These are phyloP conservation scores for Strigomonas culicis DNA, from an alignment of 208 protist species.

Conservation along the genomic window DNA sequence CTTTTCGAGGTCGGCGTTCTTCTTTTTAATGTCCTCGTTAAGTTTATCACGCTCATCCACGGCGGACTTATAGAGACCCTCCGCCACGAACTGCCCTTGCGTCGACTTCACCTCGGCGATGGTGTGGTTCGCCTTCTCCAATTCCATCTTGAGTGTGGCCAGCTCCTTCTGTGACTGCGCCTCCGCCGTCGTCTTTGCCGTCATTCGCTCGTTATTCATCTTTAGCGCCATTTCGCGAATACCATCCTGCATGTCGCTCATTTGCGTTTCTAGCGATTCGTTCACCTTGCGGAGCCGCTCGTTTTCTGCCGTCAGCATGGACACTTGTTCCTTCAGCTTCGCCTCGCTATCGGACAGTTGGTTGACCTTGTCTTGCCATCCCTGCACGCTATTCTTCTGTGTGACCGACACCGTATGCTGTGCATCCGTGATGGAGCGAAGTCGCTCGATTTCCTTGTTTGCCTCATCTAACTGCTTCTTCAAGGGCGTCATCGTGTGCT, in stretches of 20 bases:
- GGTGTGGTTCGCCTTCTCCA: slow-evolving; percentile 37
- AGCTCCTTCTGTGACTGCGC: slow-evolving; percentile 47
- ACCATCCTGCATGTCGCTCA: slow-evolving; percentile 82
- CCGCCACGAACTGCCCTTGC: slow-evolving; percentile 53
- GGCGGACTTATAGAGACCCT: slow-evolving; percentile 58
- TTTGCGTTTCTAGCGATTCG: slow-evolving; percentile 66
- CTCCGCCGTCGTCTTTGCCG: slow-evolving; percentile 36
- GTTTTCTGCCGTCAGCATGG: slow-evolving; percentile 45
- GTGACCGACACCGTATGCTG: slow-evolving; percentile 49
- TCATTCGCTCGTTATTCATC: slow-evolving; percentile 57
- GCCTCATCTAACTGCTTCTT: slow-evolving; percentile 65
- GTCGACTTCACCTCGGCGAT: slow-evolving; percentile 25
- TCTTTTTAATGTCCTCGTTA: slow-evolving; percentile 41
- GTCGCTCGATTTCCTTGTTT: slow-evolving; percentile 54
- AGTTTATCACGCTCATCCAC: slow-evolving; percentile 45
- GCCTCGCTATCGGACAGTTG: slow-evolving; percentile 49
- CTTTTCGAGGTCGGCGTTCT: slow-evolving; percentile 64
- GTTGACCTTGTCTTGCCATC: slow-evolving; percentile 51
- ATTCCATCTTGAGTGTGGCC: slow-evolving; percentile 30
- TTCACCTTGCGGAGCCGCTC: slow-evolving; percentile 60
- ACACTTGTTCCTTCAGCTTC: slow-evolving; percentile 54
- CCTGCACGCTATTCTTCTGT: slow-evolving; percentile 63
- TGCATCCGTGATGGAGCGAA: slow-evolving; percentile 52
- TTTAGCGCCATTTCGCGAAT: slow-evolving; percentile 83
- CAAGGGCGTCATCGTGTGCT: slow-evolving; percentile 65